Evolutionary conservation across 768 basidiomycete species (phyloP), one percentile per base, ranked within the genome.

Genomic region (Glaciozyma antarctica): DNA sequence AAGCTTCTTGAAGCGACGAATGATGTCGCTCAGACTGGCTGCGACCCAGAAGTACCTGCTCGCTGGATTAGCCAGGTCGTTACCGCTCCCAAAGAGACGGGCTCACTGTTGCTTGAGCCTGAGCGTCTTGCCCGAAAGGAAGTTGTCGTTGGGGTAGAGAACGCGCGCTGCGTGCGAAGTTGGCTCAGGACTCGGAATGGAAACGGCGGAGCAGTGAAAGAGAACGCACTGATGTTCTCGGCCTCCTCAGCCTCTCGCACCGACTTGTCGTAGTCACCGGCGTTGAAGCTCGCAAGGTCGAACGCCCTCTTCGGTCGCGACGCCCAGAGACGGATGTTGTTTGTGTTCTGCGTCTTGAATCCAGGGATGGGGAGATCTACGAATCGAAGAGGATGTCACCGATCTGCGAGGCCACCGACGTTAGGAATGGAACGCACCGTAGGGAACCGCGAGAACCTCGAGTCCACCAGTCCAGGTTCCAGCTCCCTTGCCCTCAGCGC

Each of bases 281-380:
- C 90, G 75, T 98, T 98, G 84, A 97, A 98, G 54, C 87, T 88
- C 76, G 91, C 88, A 70, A 97, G 77, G 77, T 97, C 92, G 75
- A 97, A 97, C 2, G 88, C 89, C 72, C 88, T 81, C 80, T 90
- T 89, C 28, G 90, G 85, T 78, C 86, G 86, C 74, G 76, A 67
- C 85, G 76, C 74, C 80, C 80, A 81, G 7, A 81, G 70, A 32
- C 68, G 59, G 16, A 70, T 52, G 44, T 95, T 97, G 80, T 94
- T 93, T 58, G 89, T 91, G 67, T 86, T 91, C 77, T 81, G 82
- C 49, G 88, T 92, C 30, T 81, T 81, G 74, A 60, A 91, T 5
- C 78, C 90, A 7, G 93, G 92, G 71, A 98, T 88, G 79, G 94
- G 94, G 24, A 90, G 86, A 75, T 97, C 38, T 63, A 44, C 26